Evolutionary conservation across 139 green algal genomes (phyloP), one percentile per base, ranked within the genome.

Genomic region (Penium margaritaceum): DNA sequence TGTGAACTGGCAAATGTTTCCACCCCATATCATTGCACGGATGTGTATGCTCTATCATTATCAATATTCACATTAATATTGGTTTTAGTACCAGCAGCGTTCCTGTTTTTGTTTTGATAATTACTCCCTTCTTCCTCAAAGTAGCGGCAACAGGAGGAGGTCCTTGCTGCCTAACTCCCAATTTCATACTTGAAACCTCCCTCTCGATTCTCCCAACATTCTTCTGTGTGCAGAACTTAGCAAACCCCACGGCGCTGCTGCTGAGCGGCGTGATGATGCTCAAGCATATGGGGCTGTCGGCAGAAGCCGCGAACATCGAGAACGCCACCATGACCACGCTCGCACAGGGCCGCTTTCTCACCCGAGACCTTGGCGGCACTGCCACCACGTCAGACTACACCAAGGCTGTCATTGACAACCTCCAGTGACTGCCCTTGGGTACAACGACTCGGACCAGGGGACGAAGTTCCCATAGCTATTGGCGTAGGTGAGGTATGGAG

Each of bases 191-290:
- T n/a, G 15, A 19, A 24, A 19, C 44, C 15, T 55, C 17, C 44
- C 44, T 55, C 17, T 55, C 44, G 19, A 55, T 24, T 15, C 44
- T 55, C 19, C 17, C 44, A n/a, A n/a, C n/a, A n/a, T n/a, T n/a
- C n/a, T 53, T 17, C 36, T 17, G 12, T 60, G 6, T 84, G 47
- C 86, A 93, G 80, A 87, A 96, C 85, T 71, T 88, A 76, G 92
- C 92, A 69, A 97, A 97, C 85, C 92, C 92, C 47, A 97, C 92
- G 0, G 92, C 92, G 19, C 84, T 97, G 78, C 82, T 96, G 62
- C 81, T 97, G 69, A 90, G 78, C 15, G 82, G 84, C 19, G 85
- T 89, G 41, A 97, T 97, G 92, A 96, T 97, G 92, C 84, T 97
- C 62, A 83, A 89, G 32, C 92, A 97, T 83, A 74, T 97, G 15